phyloP scores from a whole-genome alignment of 768 basidiomycete species.

The Saitozyma podzolica region DNA sequence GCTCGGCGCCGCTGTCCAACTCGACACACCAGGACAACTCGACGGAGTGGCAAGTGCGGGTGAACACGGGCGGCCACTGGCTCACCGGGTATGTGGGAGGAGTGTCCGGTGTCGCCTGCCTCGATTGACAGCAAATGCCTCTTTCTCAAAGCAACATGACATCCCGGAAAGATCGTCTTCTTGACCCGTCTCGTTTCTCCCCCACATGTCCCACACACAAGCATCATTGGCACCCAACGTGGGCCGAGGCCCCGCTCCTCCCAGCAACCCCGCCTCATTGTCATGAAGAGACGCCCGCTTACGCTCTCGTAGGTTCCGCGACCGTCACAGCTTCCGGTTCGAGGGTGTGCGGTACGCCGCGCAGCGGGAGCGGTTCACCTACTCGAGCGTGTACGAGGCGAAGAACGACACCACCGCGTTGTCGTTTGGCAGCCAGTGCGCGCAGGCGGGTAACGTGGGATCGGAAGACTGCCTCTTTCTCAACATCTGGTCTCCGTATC shows the following conservation, averaged over 20 bases:
- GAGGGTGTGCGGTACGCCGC: slow-evolving; percentile 60
- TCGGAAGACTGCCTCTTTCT: slow-evolving; percentile 41
- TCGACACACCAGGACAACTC: neutral
- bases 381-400: slow-evolving; percentile 52
- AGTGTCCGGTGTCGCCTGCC: neutral
- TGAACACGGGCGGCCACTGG: neutral
- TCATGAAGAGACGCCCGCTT: too few relatives aligned
- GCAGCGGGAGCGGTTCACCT: slow-evolving; percentile 56
- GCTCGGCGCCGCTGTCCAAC: neutral
- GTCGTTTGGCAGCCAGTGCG: slow-evolving; percentile 16
- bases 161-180: too few relatives aligned
- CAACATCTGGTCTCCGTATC: slow-evolving; percentile 47
- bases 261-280: too few relatives aligned
- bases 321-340: slow-evolving; percentile 60
- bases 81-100: neutral
- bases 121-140: too few relatives aligned
- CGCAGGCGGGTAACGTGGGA: slow-evolving; percentile 12
- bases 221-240: too few relatives aligned
- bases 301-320: slow-evolving; percentile 53
- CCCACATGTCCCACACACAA: too few relatives aligned
- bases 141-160: too few relatives aligned
- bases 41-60: neutral
- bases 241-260: too few relatives aligned
- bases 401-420: slow-evolving; percentile 14
- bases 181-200: too few relatives aligned